Base-by-base conservation (phyloP, 2,329 filamentous ascomycete genomes). In the Daldinia sp. region DNA sequence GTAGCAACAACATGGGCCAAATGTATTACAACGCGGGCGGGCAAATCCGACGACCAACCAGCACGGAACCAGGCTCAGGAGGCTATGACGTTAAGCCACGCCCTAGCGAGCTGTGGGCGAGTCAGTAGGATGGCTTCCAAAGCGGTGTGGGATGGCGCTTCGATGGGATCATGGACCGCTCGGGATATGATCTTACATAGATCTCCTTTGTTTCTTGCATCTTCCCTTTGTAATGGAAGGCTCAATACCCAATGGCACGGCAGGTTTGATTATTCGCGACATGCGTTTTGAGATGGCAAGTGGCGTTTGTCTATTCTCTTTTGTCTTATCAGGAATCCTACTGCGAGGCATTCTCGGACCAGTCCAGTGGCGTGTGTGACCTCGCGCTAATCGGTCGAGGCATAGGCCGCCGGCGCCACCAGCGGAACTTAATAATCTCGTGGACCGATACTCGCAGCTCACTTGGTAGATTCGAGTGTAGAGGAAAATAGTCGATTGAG, bases 21-120 rank as follows among this genome's bases (percentile, higher is more conserved):
- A 87, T 93, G 80, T 94, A 93, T 76, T 94, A 93, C 69, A 83
- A 84, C 32, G 87, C 87, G 64, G 84, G 86, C 4, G 84, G 75
- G 7, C 67, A 72, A 43, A 87, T 92, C 69, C 87, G 91, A 58
- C 85, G 91, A 61, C 89, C 90, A 3, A 89, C 90, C 69, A 93
- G 91, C 82, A 87, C 91, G 2, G 90, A 95, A 74, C 88, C 90
- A 15, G 71, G 73, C 32, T 68, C 74, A 5, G 83, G 87, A 56
- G 82, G 84, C 58, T 90, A 89, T 69, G 87, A 89, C 43, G 80
- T 85, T 66, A 90, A 87, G 76, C 81, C 85, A 59, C 81, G 84
- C 62, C 79, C 81, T 68, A 70, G 64, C 52, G 71, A 71, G 55
- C 61, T 73, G 23, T 73, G 71, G 72, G 69, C 65, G 29, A 74